These are phyloP conservation scores for Fusarium citri DNA, from an alignment of 2,329 filamentous ascomycete species.

Conservation along the genomic window DNA sequence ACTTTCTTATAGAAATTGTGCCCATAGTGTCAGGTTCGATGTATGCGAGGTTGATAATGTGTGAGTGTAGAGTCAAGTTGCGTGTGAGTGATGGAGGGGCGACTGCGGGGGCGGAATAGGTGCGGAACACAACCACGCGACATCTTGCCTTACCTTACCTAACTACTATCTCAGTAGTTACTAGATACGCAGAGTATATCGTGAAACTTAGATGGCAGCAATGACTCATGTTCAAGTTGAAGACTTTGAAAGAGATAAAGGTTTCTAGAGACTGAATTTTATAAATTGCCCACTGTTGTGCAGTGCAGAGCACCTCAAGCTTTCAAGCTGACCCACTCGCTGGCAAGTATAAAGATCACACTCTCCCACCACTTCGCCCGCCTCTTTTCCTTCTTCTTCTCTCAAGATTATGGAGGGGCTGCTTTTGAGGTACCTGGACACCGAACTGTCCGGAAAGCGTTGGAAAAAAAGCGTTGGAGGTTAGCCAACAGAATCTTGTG, in stretches of 20 bases:
- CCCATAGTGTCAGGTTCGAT: constrained; percentile 49
- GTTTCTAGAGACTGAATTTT: background rate
- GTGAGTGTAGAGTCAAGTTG: background rate
- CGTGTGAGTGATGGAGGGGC: background rate
- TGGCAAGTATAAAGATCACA: background rate
- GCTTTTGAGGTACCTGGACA: no score
- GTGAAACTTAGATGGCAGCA: background rate
- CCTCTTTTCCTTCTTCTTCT: background rate
- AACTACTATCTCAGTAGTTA: background rate
- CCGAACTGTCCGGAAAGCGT: background rate
- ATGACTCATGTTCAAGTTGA: background rate
- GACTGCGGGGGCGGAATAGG: constrained; percentile 23
- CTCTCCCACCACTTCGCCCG: background rate
- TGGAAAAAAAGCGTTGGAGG: background rate
- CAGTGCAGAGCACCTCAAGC: background rate
- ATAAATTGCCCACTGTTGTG: background rate
- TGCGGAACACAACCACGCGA: constrained; percentile 8
- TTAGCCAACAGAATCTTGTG: background rate
- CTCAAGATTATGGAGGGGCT: background rate
- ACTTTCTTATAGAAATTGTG: constrained; percentile 67
- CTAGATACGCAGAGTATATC: background rate
- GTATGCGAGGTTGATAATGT: background rate
- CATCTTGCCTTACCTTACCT: background rate
- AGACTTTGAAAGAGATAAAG: background rate
- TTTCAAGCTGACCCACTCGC: background rate